phyloP scores from a whole-genome alignment of 2,329 filamentous ascomycete genomes.

The Botrytis squamosa region DNA sequence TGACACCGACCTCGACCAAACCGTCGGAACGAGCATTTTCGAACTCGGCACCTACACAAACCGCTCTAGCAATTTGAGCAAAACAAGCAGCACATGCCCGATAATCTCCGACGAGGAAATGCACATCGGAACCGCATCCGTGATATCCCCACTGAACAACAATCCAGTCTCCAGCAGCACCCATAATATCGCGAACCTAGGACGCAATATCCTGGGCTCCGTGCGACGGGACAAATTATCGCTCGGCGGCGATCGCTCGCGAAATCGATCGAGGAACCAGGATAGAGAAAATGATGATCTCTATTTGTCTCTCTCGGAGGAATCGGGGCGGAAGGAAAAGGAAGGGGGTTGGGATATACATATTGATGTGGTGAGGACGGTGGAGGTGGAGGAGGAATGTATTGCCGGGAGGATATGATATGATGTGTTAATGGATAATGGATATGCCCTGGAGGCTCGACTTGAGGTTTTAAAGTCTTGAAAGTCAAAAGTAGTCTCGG shows the following conservation, averaged over 20 bases:
- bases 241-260: background rate
- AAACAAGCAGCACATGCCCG: background rate
- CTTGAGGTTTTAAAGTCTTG: background rate
- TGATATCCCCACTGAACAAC: background rate
- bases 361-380: background rate
- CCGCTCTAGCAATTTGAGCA: background rate
- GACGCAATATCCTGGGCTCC: background rate
- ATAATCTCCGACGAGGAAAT: background rate
- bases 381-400: conserved; percentile 4
- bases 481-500: background rate
- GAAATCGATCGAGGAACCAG: background rate
- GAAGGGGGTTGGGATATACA: conserved; percentile 5
- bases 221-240: background rate
- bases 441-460: background rate
- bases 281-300: background rate
- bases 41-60: background rate
- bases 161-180: background rate
- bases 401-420: background rate
- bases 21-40: background rate
- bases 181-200: background rate
- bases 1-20: background rate
- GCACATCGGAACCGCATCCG: background rate
- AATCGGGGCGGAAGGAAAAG: background rate
- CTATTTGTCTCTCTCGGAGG: background rate
- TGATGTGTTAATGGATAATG: background rate